Evolutionary conservation across 257 asterid species (phyloP).

Genomic region (Solanum chaucha): DNA sequence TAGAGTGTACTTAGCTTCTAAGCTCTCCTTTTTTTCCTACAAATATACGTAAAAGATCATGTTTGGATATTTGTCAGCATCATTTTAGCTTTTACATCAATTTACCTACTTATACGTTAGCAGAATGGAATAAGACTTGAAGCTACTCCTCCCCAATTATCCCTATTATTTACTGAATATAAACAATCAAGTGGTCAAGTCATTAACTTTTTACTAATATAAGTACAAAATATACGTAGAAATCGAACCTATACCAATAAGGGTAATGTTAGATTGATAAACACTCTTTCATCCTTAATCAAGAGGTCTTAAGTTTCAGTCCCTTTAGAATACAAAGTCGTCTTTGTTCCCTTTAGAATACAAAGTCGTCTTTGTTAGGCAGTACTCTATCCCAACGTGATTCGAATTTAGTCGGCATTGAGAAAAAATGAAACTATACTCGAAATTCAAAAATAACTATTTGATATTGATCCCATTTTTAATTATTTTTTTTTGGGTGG

Average conservation of each 20-base stretch:
- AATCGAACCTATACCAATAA: neutral
- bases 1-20: constrained; percentile 1
- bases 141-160: neutral
- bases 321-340: too few species aligned
- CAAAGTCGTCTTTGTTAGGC: too few species aligned
- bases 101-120: neutral
- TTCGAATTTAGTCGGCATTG: too few species aligned
- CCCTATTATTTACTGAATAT: neutral
- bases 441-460: too few species aligned
- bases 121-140: neutral
- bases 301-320: too few species aligned
- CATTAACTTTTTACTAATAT: neutral
- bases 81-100: neutral
- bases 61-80: neutral
- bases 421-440: neutral
- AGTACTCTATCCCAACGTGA: too few species aligned
- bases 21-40: neutral
- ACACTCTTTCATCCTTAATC: too few species aligned
- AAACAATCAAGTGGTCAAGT: neutral
- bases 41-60: neutral
- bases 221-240: neutral
- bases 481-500: too few species aligned
- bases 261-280: too few species aligned
- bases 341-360: too few species aligned
- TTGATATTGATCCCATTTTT: too few species aligned